These are phyloP conservation scores for Colletotrichum euphorbiae DNA, from an alignment of 2,329 filamentous ascomycete species.

Conservation along the genomic window DNA sequence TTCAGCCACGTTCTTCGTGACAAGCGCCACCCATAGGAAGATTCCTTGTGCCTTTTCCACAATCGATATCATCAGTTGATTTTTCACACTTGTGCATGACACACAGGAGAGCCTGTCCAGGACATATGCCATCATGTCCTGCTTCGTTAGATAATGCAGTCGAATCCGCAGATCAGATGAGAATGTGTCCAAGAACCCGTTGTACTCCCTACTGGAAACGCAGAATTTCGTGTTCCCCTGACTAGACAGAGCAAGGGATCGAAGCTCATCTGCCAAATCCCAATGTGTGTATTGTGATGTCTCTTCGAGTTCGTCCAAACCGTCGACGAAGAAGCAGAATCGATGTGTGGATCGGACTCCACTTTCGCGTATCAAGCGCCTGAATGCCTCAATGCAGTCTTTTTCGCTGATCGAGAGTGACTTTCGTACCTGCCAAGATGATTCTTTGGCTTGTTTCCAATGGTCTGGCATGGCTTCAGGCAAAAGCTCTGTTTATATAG, in stretches of 20 bases:
- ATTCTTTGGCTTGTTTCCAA: background rate
- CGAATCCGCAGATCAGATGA: background rate
- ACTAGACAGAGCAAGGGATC: background rate
- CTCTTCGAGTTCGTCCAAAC: background rate
- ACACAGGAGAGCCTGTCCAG: background rate
- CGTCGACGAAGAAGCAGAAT: background rate
- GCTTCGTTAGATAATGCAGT: background rate
- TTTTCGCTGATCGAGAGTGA: background rate
- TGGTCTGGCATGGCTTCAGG: background rate
- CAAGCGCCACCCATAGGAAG: background rate
- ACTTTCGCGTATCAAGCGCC: background rate
- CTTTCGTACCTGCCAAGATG: background rate
- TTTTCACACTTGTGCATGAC: too few species aligned
- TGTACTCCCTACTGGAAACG: background rate
- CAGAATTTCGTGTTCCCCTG: background rate
- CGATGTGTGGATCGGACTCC: accelerated
- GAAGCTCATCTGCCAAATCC: background rate
- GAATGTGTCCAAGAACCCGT: background rate
- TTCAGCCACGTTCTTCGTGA: background rate
- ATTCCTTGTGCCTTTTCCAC: background rate
- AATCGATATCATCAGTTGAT: background rate
- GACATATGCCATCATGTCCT: background rate
- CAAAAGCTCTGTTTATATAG: background rate
- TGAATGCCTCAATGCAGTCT: background rate
- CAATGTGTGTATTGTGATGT: background rate